These are phyloP conservation scores for Phytophthora citricola DNA, from an alignment of 352 stramenopile species.

Conservation along the genomic window DNA sequence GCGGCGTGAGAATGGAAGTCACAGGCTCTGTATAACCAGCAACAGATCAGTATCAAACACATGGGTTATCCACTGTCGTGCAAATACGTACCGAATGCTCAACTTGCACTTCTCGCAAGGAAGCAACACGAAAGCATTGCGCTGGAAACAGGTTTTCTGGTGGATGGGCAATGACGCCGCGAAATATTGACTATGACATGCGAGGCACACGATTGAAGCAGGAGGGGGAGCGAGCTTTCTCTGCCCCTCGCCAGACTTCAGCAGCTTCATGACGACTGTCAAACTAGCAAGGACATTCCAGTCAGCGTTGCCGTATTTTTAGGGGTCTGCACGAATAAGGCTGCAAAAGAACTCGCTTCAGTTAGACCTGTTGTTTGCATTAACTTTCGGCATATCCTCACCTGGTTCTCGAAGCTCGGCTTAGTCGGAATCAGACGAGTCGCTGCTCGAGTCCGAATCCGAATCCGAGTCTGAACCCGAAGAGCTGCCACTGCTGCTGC, in stretches of 20 bases:
- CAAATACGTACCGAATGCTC: conserved; percentile 36
- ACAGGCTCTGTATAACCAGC: conserved; percentile 26
- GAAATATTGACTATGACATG: conserved; percentile 68
- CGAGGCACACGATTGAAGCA: conserved; percentile 43
- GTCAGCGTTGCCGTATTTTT: conserved; percentile 36
- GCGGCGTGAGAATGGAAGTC: conserved; percentile 31
- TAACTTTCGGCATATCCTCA: conserved; percentile 17
- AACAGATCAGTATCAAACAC: background rate
- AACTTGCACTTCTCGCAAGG: conserved; percentile 48
- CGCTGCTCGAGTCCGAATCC: conserved; percentile 48
- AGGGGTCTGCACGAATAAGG: conserved; percentile 20
- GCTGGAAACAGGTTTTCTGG: conserved; percentile 73
- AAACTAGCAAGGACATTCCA: background rate
- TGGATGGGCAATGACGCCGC: conserved; percentile 69
- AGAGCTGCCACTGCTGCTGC: conserved; percentile 29
- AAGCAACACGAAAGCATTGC: conserved; percentile 63
- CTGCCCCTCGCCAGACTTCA: background rate
- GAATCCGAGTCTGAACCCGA: conserved; percentile 49
- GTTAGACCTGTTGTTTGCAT: conserved; percentile 22
- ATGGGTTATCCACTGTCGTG: background rate
- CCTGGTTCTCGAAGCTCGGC: conserved; percentile 7
- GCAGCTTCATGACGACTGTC: conserved; percentile 12
- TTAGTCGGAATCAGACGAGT: conserved; percentile 54
- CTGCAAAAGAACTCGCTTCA: conserved; percentile 36
- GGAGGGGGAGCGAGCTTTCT: conserved; percentile 26